Percentiles rank a stretch among this genome's conserved stretches.
Conservation (phyloP, 2,329 filamentous ascomycete genomes). For the Ustulina deusta region DNA sequence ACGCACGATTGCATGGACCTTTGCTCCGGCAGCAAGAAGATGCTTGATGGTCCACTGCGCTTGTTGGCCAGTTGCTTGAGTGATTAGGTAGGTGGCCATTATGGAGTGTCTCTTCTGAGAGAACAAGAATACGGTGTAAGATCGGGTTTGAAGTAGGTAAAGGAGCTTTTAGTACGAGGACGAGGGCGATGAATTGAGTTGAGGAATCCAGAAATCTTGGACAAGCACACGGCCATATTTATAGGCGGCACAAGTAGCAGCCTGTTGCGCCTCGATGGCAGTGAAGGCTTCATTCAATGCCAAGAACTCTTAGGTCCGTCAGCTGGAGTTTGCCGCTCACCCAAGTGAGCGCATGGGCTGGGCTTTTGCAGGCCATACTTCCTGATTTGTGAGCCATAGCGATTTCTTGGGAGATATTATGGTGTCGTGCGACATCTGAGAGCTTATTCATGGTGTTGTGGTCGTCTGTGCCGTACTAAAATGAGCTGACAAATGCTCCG, state of each 20-base stretch:
- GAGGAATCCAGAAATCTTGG: neutral
- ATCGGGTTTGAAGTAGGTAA: neutral
- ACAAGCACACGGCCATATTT: slow-evolving; percentile 14
- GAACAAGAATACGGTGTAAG: neutral
- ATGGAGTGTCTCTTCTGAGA: neutral
- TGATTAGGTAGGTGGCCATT: slow-evolving; percentile 53
- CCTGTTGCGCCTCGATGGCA: neutral
- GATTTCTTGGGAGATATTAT: neutral
- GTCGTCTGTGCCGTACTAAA: no score
- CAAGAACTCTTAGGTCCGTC: neutral
- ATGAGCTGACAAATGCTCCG: slow-evolving; percentile 26
- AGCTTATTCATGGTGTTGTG: no score
- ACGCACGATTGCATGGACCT: slow-evolving; percentile 54
- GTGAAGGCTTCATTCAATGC: neutral
- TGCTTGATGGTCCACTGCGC: slow-evolving; percentile 48
- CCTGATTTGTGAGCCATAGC: neutral
- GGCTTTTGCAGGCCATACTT: no score
- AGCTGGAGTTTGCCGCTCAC: no score
- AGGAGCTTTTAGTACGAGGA: neutral
- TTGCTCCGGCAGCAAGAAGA: slow-evolving; percentile 51
- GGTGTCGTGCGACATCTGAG: no score
- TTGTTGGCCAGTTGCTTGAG: slow-evolving; percentile 53
- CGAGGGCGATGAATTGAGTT: neutral
- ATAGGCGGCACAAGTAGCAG: no score
- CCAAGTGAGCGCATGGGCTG: no score